These are phyloP conservation scores for Hypoxylon lienhwacheense DNA, from an alignment of 495 filamentous ascomycete genomes.

Conservation along the genomic window DNA sequence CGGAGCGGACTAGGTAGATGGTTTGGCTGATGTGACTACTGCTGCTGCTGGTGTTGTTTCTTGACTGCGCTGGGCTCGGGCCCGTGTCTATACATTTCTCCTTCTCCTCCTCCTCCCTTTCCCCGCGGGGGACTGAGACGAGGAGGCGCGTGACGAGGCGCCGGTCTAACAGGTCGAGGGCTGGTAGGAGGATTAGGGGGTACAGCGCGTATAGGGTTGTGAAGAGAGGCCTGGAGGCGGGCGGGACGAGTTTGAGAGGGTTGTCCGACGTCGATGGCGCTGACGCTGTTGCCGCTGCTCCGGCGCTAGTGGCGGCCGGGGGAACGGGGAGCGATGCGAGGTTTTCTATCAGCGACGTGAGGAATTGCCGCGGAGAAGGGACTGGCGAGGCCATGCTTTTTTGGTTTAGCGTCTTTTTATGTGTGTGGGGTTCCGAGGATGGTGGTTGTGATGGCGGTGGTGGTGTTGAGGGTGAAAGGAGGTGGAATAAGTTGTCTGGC, in stretches of 20 bases:
- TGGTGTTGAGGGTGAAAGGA: not conserved
- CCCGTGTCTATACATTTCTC: not conserved
- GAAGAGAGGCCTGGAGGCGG: conserved; percentile 48
- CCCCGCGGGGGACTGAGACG: conserved; percentile 9
- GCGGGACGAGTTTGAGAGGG: conserved; percentile 44
- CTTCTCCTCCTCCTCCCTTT: not conserved
- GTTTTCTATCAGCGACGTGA: conserved; percentile 50
- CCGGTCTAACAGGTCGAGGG: conserved; percentile 81
- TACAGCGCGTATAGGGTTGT: conserved; percentile 68
- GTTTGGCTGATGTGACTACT: not conserved
- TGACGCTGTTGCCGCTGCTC: too few relatives aligned
- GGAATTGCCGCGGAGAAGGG: conserved; percentile 45
- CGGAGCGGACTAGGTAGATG: conserved; percentile 48
- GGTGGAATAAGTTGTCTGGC: too few relatives aligned
- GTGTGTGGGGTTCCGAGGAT: not conserved
- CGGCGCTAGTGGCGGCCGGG: not conserved
- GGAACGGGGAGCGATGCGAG: conserved; percentile 44
- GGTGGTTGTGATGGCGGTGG: not conserved
- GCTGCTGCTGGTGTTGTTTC: conserved; percentile 12
- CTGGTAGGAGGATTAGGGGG: conserved; percentile 64
- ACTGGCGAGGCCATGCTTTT: conserved; percentile 32
- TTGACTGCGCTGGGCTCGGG: not conserved
- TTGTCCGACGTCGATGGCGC: too few relatives aligned
- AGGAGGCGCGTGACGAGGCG: conserved; percentile 57
- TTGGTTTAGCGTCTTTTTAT: not conserved